Evolutionary conservation across 345 rosid genomes (phyloP).

Genomic region (Draba incana): DNA sequence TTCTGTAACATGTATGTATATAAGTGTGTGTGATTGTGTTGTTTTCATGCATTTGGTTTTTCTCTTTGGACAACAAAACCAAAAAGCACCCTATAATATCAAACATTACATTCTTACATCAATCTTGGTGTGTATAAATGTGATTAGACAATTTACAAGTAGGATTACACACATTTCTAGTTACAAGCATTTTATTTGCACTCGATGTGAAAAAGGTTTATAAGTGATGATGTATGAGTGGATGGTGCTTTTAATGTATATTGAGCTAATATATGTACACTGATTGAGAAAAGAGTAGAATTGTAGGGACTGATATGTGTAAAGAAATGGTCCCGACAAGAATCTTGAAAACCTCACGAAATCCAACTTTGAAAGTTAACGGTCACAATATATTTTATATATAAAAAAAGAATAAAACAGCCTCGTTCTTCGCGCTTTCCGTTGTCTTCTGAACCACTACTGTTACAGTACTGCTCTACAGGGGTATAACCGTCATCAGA

Average conservation of each 20-base stretch:
- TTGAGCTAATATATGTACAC: background rate
- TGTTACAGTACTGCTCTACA: background rate
- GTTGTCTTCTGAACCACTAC: constrained; percentile 19
- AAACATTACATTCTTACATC: too few species aligned
- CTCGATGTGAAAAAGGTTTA: background rate
- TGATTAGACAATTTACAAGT: background rate
- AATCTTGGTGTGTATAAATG: too few species aligned
- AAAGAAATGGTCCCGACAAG: constrained; percentile 37
- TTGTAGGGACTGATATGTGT: constrained; percentile 8
- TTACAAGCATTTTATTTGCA: background rate
- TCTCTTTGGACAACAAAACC: background rate
- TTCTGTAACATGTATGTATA: background rate
- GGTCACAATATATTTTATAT: constrained; percentile 26
- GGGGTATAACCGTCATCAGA: constrained; percentile 7
- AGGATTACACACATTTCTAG: background rate
- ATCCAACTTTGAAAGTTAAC: constrained; percentile 42
- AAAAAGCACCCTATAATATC: background rate
- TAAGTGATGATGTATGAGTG: background rate
- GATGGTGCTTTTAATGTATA: background rate
- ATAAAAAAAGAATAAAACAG: background rate
- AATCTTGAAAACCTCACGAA: constrained; percentile 33
- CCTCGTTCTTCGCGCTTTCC: constrained; percentile 28
- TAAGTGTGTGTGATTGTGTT: background rate
- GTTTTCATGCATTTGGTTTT: constrained; percentile 30
- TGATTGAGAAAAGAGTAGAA: constrained; percentile 2